A percentile compares a stretch with the other conserved stretches of the same genome.
These are phyloP conservation scores for Dipteronia dyeriana DNA, from an alignment of 345 rosid genomes.

Conservation along the genomic window DNA sequence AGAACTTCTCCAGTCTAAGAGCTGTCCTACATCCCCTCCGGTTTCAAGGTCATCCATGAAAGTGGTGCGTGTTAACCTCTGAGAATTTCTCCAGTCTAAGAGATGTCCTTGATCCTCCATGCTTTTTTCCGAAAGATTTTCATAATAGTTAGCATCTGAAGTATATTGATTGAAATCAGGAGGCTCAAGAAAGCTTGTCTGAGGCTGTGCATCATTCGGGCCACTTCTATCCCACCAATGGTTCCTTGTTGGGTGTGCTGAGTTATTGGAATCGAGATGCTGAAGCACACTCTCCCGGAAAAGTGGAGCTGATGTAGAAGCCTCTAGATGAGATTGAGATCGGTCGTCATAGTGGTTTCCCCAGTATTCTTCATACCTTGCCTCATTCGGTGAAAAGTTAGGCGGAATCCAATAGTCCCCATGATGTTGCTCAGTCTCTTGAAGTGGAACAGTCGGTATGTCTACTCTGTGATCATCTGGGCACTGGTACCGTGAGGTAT, in stretches of 20 bases:
- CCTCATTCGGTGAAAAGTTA: slow-evolving; percentile 36
- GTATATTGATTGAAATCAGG: slow-evolving; percentile 52
- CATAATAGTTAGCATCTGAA: slow-evolving; percentile 21
- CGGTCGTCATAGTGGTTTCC: slow-evolving; percentile 36
- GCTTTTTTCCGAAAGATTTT: slow-evolving; percentile 50
- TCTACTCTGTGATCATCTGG: slow-evolving; percentile 28
- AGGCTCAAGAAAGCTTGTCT: slow-evolving; percentile 68
- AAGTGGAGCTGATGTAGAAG: slow-evolving; percentile 69
- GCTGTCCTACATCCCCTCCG: slow-evolving; percentile 33
- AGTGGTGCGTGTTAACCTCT: slow-evolving; percentile 20
- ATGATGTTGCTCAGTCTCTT: slow-evolving; percentile 33
- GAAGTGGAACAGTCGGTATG: slow-evolving; percentile 22
- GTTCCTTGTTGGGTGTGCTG: slow-evolving; percentile 36
- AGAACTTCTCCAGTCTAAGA: slow-evolving; percentile 28
- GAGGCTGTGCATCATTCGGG: slow-evolving; percentile 33
- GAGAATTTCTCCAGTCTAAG: slow-evolving; percentile 35
- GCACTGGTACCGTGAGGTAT: slow-evolving; percentile 50
- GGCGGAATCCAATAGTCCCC: slow-evolving; percentile 53
- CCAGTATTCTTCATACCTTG: slow-evolving; percentile 34
- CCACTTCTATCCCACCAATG: slow-evolving; percentile 87
- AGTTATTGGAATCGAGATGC: slow-evolving; percentile 48
- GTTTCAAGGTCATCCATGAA: slow-evolving; percentile 42
- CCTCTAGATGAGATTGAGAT: slow-evolving; percentile 55
- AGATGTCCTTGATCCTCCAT: slow-evolving; percentile 46
- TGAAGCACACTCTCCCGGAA: slow-evolving; percentile 69